A percentile compares a stretch with the other conserved stretches of the same genome.
phyloP scores from a whole-genome alignment of 1,284 basidiomycete species.

The Fomitopsis pinicola region DNA sequence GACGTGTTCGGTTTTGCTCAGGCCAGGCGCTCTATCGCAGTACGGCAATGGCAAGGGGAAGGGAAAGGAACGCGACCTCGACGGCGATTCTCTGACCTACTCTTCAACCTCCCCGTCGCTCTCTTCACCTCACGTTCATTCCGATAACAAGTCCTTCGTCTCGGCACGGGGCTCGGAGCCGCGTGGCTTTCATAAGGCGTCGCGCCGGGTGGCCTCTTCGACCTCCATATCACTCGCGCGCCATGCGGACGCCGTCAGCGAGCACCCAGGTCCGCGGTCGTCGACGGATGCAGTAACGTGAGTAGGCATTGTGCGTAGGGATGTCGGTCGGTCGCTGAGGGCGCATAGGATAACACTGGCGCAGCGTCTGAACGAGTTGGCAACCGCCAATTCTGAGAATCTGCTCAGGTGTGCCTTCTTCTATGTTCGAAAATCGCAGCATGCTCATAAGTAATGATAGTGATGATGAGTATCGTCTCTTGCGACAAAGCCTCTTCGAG shows the following conservation, averaged over 20 bases:
- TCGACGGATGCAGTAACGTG: conserved; percentile 66
- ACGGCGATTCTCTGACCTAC: conserved; percentile 13
- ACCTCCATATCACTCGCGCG: conserved; percentile 13
- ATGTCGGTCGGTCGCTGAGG: conserved; percentile 3
- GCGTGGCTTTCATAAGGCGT: conserved; percentile 5
- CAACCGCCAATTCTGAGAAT: conserved; percentile 72
- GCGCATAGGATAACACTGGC: conserved; percentile 64
- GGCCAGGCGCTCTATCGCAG: conserved; percentile 28
- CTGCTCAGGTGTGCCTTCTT: conserved; percentile 57
- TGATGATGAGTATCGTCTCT: conserved; percentile 73
- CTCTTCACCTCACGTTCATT: conserved; percentile 24
- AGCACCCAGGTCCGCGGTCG: conserved; percentile 21
- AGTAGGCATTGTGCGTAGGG: conserved; percentile 26
- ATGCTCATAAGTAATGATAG: conserved; percentile 20
- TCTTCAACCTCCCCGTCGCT: conserved; percentile 28
- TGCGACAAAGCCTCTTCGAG: conserved; percentile 74
- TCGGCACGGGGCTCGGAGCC: conserved; percentile 15
- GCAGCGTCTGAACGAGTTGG: conserved; percentile 71
- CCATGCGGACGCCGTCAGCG: conserved; percentile 16
- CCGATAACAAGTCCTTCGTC: conserved; percentile 18
- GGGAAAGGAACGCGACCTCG: conserved; percentile 51
- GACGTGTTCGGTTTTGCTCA: conserved; percentile 10
- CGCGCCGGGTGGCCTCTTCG: conserved; percentile 17
- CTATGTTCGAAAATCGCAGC: not conserved
- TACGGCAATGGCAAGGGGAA: conserved; percentile 64